A percentile compares a stretch with the other conserved stretches of the same genome.
phyloP scores from a whole-genome alignment of 495 filamentous ascomycete genomes.

The Podospora fimiseda region DNA sequence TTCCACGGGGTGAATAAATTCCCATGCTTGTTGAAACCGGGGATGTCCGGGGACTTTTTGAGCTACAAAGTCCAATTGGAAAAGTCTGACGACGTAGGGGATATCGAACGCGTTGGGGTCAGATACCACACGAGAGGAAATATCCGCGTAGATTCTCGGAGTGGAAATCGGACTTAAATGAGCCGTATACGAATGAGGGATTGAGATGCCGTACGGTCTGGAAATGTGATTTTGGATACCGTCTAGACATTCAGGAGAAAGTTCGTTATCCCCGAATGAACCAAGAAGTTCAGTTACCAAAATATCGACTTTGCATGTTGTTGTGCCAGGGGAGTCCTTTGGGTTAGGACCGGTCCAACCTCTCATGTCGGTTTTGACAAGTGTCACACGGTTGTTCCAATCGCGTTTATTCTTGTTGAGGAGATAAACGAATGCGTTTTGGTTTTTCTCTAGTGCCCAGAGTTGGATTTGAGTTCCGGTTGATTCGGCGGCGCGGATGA shows the following conservation, averaged over 20 bases:
- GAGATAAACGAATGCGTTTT: conserved; percentile 89
- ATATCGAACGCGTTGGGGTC: conserved; percentile 80
- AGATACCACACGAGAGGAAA: conserved; percentile 47
- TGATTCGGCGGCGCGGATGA: conserved; percentile 67
- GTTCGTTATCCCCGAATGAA: conserved; percentile 86
- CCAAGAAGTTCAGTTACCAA: conserved; percentile 89
- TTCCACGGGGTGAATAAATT: conserved; percentile 49
- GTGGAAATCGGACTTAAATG: conserved; percentile 87
- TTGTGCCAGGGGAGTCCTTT: conserved; percentile 12
- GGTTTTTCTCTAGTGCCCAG: conserved; percentile 97
- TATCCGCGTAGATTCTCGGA: conserved; percentile 76
- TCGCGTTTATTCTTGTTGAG: conserved; percentile 71
- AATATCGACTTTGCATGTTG: conserved; percentile 69
- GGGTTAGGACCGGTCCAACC: conserved; percentile 75
- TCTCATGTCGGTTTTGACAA: conserved; percentile 96
- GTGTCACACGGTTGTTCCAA: conserved; percentile 69
- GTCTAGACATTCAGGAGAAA: conserved; percentile 63
- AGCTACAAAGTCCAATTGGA: conserved; percentile 77
- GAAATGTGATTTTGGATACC: conserved; percentile 76
- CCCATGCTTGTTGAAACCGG: conserved; percentile 62
- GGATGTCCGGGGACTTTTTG: conserved; percentile 46
- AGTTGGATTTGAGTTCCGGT: conserved; percentile 72
- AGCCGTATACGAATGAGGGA: conserved; percentile 86
- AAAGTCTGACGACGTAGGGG: conserved; percentile 87
- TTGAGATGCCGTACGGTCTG: conserved; percentile 72